Evolutionary conservation across 202 grass and related monocot genomes (phyloP), one percentile per base, ranked within the genome.

Genomic region (Musa balbisiana): DNA sequence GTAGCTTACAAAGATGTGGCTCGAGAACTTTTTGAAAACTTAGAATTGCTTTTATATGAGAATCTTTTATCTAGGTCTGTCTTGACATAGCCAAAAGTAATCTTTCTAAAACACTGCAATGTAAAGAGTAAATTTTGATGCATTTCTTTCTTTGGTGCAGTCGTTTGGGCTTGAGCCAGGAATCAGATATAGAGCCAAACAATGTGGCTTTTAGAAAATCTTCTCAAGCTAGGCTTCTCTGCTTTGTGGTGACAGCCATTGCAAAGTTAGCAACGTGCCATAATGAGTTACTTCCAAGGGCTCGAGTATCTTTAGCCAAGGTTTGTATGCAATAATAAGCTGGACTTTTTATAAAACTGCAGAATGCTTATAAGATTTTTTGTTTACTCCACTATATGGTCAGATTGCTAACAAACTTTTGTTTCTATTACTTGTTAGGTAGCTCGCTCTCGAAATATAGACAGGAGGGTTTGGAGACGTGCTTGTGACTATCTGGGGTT

Each of bases 201-300:
- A 77, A 79, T 83, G 74, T 81, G 26, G 74, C 89, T 69, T 87
- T 83, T 59, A 75, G 85, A 78, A 99, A 88, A 62, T 88, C 91
- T 54, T 92, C 87, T n/a, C 87, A 94, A 85, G 83, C 89, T 63
- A 90, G 95, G 81, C 81, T 94, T 26, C 91, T 98, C 80, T 98
- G 90, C 77, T 94, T 94, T 89, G 89, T 90, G 68, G 95, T 94
- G 74, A 92, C 91, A 49, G 91, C 91, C 69, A 98, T 92, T 80
- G 85, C 87, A 20, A 98, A 98, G 76, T 85, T 98, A 29, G 95
- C 91, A 64, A 98, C 95, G 21, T 94, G 89, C 75, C 89, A 98
- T 13, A 83, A 84, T 16, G 95, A 94, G 73, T 80, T 98, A 80
- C 89, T 98, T 84, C 95, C 91, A 70, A 83, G 91, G 78, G 91